Conservation (phyloP, 2,329 filamentous ascomycete species). For the Calonectria ilicicola region DNA sequence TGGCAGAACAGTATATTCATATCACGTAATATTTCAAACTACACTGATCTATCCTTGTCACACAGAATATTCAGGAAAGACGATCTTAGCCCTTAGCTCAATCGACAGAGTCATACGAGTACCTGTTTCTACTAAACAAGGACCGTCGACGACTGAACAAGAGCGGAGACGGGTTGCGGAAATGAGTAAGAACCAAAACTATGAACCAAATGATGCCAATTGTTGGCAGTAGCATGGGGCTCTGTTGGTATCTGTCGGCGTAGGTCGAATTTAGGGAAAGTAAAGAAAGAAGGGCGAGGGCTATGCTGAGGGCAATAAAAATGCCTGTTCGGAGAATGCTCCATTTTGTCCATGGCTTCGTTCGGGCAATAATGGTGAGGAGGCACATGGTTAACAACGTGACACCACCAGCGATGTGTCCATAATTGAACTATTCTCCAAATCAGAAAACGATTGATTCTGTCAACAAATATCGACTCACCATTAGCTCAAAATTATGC, state of each 20-base stretch:
- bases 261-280: not conserved
- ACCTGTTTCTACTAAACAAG: not conserved
- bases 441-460: not conserved
- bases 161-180: not conserved
- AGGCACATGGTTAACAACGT: not conserved
- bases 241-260: not conserved
- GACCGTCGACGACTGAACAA: not conserved
- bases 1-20: no score
- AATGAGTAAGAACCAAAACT: not conserved
- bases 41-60: no score
- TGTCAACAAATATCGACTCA: not conserved
- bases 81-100: not conserved
- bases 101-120: not conserved
- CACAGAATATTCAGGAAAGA: no score
- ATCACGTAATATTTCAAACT: no score
- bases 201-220: not conserved
- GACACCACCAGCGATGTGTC: not conserved
- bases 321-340: not conserved
- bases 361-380: not conserved
- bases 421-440: not conserved
- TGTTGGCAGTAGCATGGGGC: not conserved
- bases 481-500: not conserved
- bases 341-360: not conserved
- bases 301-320: not conserved
- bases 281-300: not conserved